These are phyloP conservation scores for Claviceps citrina DNA, from an alignment of 2,329 filamentous ascomycete genomes.

Conservation along the genomic window DNA sequence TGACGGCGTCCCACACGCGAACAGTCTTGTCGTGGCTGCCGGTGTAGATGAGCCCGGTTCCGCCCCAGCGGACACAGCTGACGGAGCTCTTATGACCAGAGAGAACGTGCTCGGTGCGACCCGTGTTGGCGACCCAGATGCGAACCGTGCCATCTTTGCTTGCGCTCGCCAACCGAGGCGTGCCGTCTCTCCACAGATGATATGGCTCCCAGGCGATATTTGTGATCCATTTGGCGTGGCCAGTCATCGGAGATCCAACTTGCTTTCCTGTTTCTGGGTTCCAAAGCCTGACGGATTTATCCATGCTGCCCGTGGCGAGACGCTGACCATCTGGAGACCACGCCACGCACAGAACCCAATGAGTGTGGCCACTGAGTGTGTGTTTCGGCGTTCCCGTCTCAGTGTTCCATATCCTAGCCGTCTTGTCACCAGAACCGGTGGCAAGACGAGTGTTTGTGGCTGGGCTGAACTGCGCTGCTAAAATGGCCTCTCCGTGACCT, in stretches of 20 bases:
- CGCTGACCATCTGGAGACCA: conserved; percentile 74
- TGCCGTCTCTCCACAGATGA: conserved; percentile 61
- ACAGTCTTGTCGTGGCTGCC: conserved; percentile 84
- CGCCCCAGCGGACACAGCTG: conserved; percentile 87
- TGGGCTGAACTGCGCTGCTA: conserved; percentile 75
- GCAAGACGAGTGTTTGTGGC: conserved; percentile 61
- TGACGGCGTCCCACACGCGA: conserved; percentile 72
- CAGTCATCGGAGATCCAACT: conserved; percentile 51
- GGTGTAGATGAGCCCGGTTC: conserved; percentile 71
- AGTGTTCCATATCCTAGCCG: conserved; percentile 85
- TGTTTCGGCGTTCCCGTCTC: conserved; percentile 80
- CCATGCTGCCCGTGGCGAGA: conserved; percentile 83
- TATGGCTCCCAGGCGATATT: conserved; percentile 87
- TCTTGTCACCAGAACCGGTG: conserved; percentile 81
- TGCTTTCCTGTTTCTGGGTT: conserved; percentile 66
- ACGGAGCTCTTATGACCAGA: conserved; percentile 81
- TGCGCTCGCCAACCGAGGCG: conserved; percentile 66
- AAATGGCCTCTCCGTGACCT: conserved; percentile 82
- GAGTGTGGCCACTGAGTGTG: conserved; percentile 74
- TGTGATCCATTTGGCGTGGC: conserved; percentile 80
- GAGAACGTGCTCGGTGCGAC: conserved; percentile 65
- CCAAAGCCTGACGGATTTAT: conserved; percentile 84
- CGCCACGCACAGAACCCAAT: conserved; percentile 76
- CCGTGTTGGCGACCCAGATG: conserved; percentile 70
- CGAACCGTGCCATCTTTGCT: conserved; percentile 82